Percentiles rank a stretch among this genome's conserved stretches.
Evolutionary conservation across 2,329 filamentous ascomycete genomes (phyloP).

Genomic region (Colletotrichum tropicicola): DNA sequence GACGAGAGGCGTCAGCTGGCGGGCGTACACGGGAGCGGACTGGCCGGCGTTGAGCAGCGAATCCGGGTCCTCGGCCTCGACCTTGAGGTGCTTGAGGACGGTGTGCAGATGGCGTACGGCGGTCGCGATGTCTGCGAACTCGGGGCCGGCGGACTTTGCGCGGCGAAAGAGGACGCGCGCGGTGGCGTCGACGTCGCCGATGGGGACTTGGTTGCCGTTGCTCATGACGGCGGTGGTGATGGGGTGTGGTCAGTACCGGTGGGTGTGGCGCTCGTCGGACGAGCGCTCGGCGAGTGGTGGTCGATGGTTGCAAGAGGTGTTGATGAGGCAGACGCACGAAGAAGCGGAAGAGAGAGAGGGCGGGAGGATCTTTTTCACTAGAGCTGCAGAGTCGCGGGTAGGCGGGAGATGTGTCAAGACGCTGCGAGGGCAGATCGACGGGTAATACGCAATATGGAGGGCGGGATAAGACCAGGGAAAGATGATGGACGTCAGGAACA

Average conservation of each 20-base stretch:
- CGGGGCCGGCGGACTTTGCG: slow-evolving; percentile 56
- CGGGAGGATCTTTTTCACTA: not conserved
- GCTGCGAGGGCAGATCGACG: slow-evolving; percentile 18
- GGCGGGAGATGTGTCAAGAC: not conserved
- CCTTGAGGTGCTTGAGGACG: slow-evolving; percentile 64
- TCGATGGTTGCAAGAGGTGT: not conserved
- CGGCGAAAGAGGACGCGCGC: slow-evolving; percentile 65
- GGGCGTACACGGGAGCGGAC: slow-evolving; percentile 51
- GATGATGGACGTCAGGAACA: slow-evolving; percentile 22
- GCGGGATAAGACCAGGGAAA: slow-evolving; percentile 26
- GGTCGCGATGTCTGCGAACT: slow-evolving; percentile 58
- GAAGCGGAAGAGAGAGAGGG: not conserved
- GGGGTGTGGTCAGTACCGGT: slow-evolving; percentile 20
- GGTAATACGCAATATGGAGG: slow-evolving; percentile 24
- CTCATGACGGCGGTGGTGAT: slow-evolving; percentile 38
- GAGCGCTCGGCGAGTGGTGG: not conserved
- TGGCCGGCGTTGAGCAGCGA: slow-evolving; percentile 59
- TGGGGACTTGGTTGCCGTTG: slow-evolving; percentile 43
- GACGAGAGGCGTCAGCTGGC: slow-evolving; percentile 61
- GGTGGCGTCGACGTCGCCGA: slow-evolving; percentile 63
- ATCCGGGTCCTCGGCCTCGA: slow-evolving; percentile 64
- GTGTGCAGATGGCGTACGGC: slow-evolving; percentile 63
- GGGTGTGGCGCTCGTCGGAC: not conserved
- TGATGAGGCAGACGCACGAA: not conserved
- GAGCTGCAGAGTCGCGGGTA: slow-evolving; percentile 24